Percentiles rank a stretch among this genome's conserved stretches.
phyloP scores from a whole-genome alignment of 2,329 filamentous ascomycete species.

The Tricladium varicosporioides region DNA sequence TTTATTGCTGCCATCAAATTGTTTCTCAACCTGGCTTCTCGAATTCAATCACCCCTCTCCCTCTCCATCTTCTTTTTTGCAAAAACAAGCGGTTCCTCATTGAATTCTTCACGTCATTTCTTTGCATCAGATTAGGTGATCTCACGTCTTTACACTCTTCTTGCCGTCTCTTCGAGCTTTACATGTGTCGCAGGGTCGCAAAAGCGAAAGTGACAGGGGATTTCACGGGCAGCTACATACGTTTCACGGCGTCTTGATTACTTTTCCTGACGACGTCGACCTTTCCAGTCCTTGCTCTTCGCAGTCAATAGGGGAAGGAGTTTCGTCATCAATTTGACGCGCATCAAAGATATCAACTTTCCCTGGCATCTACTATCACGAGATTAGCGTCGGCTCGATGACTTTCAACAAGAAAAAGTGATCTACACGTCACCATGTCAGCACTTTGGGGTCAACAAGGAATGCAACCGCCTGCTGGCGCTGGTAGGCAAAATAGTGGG shows the following conservation, averaged over 20 bases:
- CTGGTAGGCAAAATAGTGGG: conserved; percentile 17
- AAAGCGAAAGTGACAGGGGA: not conserved
- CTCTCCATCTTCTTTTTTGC: conserved; percentile 1
- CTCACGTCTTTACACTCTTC: conserved; percentile 5
- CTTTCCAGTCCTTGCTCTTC: not conserved
- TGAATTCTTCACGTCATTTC: conserved; percentile 9
- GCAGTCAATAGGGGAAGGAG: not conserved
- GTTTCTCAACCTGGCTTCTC: not conserved
- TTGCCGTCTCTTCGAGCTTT: conserved; percentile 2
- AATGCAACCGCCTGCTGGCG: conserved; percentile 7
- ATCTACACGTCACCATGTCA: conserved; percentile 20
- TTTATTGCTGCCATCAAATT: not conserved
- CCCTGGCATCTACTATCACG: not conserved
- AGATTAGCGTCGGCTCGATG: conserved; percentile 13
- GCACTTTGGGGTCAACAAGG: conserved; percentile 25
- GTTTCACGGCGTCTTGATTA: conserved; percentile 17
- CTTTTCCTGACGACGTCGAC: not conserved
- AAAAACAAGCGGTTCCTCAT: conserved; percentile 1
- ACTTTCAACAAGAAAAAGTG: conserved; percentile 10
- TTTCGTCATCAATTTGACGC: not conserved
- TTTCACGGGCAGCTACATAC: conserved; percentile 13
- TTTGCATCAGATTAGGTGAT: conserved; percentile 8
- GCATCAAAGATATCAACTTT: not conserved
- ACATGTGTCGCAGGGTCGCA: conserved; percentile 1
- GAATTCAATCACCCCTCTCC: conserved; percentile 1